These are phyloP conservation scores for Heritiera littoralis DNA, from an alignment of 345 rosid species.

Conservation along the genomic window DNA sequence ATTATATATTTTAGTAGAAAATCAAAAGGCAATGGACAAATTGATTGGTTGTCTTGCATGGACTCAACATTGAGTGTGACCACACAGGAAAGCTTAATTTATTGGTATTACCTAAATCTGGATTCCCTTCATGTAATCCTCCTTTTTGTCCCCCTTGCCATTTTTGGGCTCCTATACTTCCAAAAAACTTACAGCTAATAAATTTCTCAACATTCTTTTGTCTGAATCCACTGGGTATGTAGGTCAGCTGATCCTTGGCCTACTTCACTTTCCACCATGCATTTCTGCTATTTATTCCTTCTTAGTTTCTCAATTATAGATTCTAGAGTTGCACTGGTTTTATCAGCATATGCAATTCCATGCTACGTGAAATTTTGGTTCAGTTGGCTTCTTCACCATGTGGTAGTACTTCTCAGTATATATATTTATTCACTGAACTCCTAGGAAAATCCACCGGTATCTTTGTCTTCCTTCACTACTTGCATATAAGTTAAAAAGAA, in stretches of 20 bases:
- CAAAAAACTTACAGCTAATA: slow-evolving; percentile 23
- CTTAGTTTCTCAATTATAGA: background rate
- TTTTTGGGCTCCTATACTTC: slow-evolving; percentile 29
- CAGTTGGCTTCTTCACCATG: background rate
- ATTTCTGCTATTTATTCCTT: background rate
- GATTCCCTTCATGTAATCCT: slow-evolving; percentile 40
- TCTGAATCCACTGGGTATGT: background rate
- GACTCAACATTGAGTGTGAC: slow-evolving; percentile 42
- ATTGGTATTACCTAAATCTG: slow-evolving; percentile 41
- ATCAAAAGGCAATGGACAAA: slow-evolving; percentile 34
- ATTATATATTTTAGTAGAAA: slow-evolving; percentile 24
- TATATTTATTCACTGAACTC: background rate
- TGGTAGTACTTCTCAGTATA: background rate
- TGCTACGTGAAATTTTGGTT: background rate
- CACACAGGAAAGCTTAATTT: slow-evolving; percentile 36
- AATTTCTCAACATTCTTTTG: background rate
- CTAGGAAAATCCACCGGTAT: background rate
- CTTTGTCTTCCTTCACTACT: background rate
- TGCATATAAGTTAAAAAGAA: background rate
- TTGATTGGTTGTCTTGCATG: slow-evolving; percentile 51
- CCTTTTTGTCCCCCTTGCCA: slow-evolving; percentile 39
- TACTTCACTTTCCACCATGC: background rate
- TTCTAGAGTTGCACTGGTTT: background rate
- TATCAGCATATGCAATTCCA: background rate
- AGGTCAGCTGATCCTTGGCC: background rate